Evolutionary conservation across 1,284 basidiomycete species (phyloP), one percentile per base, ranked within the genome.

Genomic region (Mycena citricolor): DNA sequence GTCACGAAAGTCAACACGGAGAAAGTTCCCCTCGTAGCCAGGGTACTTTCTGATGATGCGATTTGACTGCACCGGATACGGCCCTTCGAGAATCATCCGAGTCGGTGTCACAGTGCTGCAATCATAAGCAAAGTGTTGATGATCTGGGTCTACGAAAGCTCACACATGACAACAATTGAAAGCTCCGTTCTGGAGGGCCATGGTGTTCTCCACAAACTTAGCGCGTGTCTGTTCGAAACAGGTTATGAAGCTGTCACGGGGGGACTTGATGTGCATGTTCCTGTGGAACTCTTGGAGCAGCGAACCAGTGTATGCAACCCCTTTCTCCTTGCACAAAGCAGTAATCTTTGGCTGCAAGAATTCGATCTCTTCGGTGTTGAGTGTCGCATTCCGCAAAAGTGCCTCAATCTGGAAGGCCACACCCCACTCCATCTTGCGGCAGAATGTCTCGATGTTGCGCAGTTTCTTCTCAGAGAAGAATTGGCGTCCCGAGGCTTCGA

Each of bases 1-100:
- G 39, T 90, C 88, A 8, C 79, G 74, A 56, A 90, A 89, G 51
- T 86, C 78, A 16, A 90, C 86, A 12, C 88, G 79, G 22, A 91
- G 59, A 58, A 90, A 90, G 54, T 78, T 65, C 21, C 83, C 73
- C 41, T 81, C 71, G 46, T 74, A 68, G 4, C 75, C 76, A 44
- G 60, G 57, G 50, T 78, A 87, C 52, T 71, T 65, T 16, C 85
- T 76, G 46, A 89, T 80, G 37, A 75, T 63, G 4, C 73, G 67
- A 46, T 76, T 90, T 10, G 82, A 83, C 51, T 87, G 82, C 25
- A 76, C 76, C 2, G 79, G 61, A 46, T 79, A 82, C 2, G 86
- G 86, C 0, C 87, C 88, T 61, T 89, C 84, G 12, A 90, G 68
- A 8, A 81, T 61, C 49, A 82, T 64, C n/a, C 81, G 72, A 5